These are phyloP conservation scores for Apophysomyces elegans DNA, from an alignment of 371 early-diverging fungal genomes.

Conservation along the genomic window DNA sequence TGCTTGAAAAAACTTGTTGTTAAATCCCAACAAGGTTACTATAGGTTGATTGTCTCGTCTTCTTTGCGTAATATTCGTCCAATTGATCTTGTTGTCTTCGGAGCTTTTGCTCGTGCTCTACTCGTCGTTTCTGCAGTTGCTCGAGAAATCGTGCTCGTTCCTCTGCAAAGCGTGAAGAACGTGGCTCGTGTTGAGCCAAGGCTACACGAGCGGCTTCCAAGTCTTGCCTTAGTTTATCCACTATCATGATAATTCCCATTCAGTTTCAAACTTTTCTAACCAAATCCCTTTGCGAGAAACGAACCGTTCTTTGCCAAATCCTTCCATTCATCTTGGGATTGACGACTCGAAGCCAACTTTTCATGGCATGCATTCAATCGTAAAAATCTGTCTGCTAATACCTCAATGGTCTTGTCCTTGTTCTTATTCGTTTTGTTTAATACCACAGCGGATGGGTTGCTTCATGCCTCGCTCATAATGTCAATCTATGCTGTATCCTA, in stretches of 20 bases:
- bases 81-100: conserved; percentile 28
- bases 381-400: conserved; percentile 15
- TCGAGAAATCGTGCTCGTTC: conserved; percentile 18
- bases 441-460: no score
- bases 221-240: conserved; percentile 16
- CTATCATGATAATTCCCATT: background rate
- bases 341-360: background rate
- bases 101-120: conserved; percentile 14
- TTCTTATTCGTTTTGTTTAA: background rate
- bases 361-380: conserved; percentile 19
- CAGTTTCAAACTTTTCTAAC: background rate
- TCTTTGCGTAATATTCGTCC: conserved; percentile 34
- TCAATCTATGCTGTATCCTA: conserved; percentile 8
- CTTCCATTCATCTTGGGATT: conserved; percentile 12
- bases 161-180: conserved; percentile 15
- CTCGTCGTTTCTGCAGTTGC: conserved; percentile 12
- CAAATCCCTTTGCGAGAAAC: background rate
- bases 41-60: conserved; percentile 32
- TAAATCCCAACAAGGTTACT: conserved; percentile 29
- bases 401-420: conserved; percentile 7
- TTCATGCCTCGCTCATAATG: background rate
- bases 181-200: conserved; percentile 2
- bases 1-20: background rate
- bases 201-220: conserved; percentile 15
- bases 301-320: conserved; percentile 7